Evolutionary conservation across 2,329 filamentous ascomycete genomes (phyloP).

Genomic region (Pezicula carpinea): DNA sequence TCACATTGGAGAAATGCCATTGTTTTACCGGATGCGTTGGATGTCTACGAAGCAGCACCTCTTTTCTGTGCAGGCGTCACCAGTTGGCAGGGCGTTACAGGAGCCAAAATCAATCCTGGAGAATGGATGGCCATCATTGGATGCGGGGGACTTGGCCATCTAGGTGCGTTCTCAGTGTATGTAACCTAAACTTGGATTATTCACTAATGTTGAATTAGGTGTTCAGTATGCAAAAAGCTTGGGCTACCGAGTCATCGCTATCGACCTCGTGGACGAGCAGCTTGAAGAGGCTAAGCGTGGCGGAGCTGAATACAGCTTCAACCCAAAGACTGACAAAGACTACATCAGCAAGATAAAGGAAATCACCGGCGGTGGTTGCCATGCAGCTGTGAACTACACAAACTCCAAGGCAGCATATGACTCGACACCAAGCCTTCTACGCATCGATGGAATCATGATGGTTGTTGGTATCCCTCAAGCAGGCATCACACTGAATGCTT

Average conservation of each 20-base stretch:
- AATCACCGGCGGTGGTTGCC: constrained; percentile 14
- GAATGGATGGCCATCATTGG: constrained; percentile 18
- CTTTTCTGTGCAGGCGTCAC: constrained; percentile 48
- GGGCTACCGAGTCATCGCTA: constrained; percentile 16
- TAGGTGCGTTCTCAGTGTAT: constrained; percentile 6
- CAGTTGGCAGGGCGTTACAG: constrained; percentile 10
- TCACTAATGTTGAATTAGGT: constrained; percentile 2
- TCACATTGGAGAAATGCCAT: constrained; percentile 41
- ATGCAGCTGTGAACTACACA: constrained; percentile 16
- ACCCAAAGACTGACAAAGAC: constrained; percentile 11
- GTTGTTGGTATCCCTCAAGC: constrained; percentile 15
- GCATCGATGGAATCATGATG: constrained; percentile 15
- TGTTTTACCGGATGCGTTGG: constrained; percentile 32
- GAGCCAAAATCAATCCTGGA: constrained; percentile 9
- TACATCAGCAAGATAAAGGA: constrained; percentile 14
- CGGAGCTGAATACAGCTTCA: constrained; percentile 14
- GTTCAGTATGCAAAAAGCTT: constrained; percentile 17
- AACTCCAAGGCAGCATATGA: constrained; percentile 13
- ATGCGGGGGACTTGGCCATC: constrained; percentile 17
- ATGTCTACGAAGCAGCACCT: constrained; percentile 33
- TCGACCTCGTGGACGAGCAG: constrained; percentile 14
- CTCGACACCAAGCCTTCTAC: constrained; percentile 10
- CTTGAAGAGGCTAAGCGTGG: constrained; percentile 12
- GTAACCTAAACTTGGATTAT: background rate
- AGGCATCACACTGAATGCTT: constrained; percentile 9